Evolutionary conservation across 2,329 filamentous ascomycete genomes (phyloP), one percentile per base, ranked within the genome.

Genomic region (Sporothrix pallida): DNA sequence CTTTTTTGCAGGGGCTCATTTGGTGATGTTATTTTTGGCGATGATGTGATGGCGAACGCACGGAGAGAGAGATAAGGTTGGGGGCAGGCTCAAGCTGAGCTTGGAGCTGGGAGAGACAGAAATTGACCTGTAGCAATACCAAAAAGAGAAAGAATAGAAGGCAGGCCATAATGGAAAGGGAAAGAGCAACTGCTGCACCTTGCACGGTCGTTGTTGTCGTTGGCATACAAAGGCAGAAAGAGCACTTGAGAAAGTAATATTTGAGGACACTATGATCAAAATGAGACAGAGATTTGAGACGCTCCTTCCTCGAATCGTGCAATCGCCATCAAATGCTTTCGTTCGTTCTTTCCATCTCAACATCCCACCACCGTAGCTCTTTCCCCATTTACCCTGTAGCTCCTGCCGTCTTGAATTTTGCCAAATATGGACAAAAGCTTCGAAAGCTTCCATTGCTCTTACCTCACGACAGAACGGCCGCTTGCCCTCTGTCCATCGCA

Each of bases 1-100:
- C 48, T 71, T 65, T 44, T 17, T 20, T n/a, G 23, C 44, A 63
- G 17, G 44, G 56, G 26, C 23, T 20, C 44, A 42, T 44, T 20
- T 65, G 46, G 70, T 4, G 46, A 72, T 65, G 58, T 72, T 72
- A 72, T 65, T 65, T 71, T 72, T 72, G 70, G 70, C 31, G 58
- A 72, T 72, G 70, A 62, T 71, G 54, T 23, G 42, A 71, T 42
- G 31, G 44, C 31, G 42, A 50, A 52, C 20, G 23, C 9, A 20
- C 23, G 42, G 10, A 42, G 9, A 46, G 44, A 15, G 15, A 48
- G 37, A 26, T 20, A 46, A 46, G n/a, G 50, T 44, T 15, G 20
- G 13, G 31, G 37, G 67, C 37, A 54, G 56, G 48, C 17, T 44
- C 31, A 56, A 56, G 17, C 3, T 10, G 0, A 23, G 20, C 52